Evolutionary conservation across 129 eudicot genomes (phyloP).

Genomic region (Ambrosia artemisiifolia): DNA sequence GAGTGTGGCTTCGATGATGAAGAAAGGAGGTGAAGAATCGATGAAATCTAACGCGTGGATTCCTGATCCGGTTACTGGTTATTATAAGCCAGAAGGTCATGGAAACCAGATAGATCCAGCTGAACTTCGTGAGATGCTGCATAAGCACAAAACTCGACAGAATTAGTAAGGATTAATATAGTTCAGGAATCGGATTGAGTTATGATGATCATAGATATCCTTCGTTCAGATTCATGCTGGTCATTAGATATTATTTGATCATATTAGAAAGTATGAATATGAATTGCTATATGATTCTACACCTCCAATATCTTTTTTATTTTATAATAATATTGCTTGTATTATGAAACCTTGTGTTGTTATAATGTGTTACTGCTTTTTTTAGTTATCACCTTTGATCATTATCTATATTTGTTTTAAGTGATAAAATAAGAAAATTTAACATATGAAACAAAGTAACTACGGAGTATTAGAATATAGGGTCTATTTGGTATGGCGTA

Average conservation of each 20-base stretch:
- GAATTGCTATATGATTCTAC: constrained; percentile 5
- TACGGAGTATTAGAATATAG: too few species aligned
- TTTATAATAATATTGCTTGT: background rate
- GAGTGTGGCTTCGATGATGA: constrained; percentile 40
- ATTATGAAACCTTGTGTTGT: background rate
- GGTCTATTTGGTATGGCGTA: too few species aligned
- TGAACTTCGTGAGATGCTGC: constrained; percentile 61
- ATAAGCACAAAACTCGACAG: constrained; percentile 44
- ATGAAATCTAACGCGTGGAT: constrained; percentile 57
- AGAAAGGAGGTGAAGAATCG: constrained; percentile 49
- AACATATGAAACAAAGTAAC: too few species aligned
- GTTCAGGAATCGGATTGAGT: background rate
- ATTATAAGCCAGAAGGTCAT: constrained; percentile 68
- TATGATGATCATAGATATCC: background rate
- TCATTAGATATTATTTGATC: background rate
- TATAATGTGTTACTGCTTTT: background rate
- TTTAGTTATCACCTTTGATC: background rate
- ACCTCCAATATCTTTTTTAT: background rate
- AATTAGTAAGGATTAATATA: background rate
- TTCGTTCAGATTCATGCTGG: background rate
- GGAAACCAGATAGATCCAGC: constrained; percentile 60
- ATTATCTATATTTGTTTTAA: too few species aligned
- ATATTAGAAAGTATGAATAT: background rate
- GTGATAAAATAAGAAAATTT: too few species aligned
- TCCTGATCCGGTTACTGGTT: constrained; percentile 88